Evolutionary conservation across 2,329 filamentous ascomycete genomes (phyloP), one percentile per base, ranked within the genome.

Genomic region (Fusarium sp.): DNA sequence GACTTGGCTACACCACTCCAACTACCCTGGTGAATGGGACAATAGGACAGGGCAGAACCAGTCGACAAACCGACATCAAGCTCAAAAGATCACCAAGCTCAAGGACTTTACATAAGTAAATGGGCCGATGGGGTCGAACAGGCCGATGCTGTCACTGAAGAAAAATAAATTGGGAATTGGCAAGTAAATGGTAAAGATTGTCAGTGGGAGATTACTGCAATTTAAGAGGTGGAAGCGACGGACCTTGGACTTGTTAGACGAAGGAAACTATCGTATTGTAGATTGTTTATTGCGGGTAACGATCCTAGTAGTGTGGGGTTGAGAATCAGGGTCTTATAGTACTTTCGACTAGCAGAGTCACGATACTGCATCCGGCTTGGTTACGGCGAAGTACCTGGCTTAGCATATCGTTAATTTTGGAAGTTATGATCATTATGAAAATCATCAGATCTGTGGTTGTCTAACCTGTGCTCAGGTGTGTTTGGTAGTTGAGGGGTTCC

Each of bases 1-100:
- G 80, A 86, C 69, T 79, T 92, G 47, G 79, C 88, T 15, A 91
- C 88, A 8, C 90, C 90, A 34, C 81, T 93, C 59, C 85, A 90
- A 72, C 76, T 93, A 40, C 90, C 91, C 34, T 92, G 88, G 91
- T 92, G 74, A 29, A 66, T 25, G 29, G 41, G 40, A 38, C 16
- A 38, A 38, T 38, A 38, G 9, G 18, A 44, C 12, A 20, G 58
- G 11, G 30, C 24, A 47, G 43, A 64, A 16, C 22, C 34, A 44
- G 79, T 44, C 34, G 25, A 46, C 27, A 34, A 27, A n/a, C 52
- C 45, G 54, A 47, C 43, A 55, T 34, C 29, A 24, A 27, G 38
- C 41, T 59, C 24, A 41, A 44, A 43, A 40, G 13, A n/a, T 30
- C 29, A 25, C 9, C 32, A 34, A 34, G 16, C 34, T 38, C 10